These are phyloP conservation scores for Blastobotrys attinorum DNA, from an alignment of 805 yeast genomes.

Conservation along the genomic window DNA sequence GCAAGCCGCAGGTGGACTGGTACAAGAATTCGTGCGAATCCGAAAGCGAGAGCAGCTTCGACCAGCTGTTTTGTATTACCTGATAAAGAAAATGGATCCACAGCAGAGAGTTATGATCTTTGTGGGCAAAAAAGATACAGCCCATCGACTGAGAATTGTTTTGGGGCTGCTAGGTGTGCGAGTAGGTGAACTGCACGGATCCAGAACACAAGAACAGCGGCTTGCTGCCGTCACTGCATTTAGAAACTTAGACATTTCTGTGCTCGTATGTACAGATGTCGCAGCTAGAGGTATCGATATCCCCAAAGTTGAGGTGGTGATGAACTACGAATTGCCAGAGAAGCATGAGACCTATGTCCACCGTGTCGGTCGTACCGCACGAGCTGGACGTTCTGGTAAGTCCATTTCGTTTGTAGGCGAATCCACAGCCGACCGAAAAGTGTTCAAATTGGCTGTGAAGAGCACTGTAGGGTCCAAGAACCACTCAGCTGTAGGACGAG, in stretches of 20 bases:
- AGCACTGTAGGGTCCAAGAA: slow-evolving; percentile 34
- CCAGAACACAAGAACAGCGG: slow-evolving; percentile 87
- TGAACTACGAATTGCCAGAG: slow-evolving; percentile 95
- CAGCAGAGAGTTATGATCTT: slow-evolving; percentile 79
- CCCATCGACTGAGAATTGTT: slow-evolving; percentile 82
- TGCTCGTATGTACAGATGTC: slow-evolving; percentile 90
- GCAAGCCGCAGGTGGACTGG: slow-evolving; percentile 81
- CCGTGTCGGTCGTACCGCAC: slow-evolving; percentile 98
- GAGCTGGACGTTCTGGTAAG: slow-evolving; percentile 96
- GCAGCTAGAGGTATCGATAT: slow-evolving; percentile 99
- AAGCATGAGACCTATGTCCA: slow-evolving; percentile 85
- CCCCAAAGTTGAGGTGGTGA: slow-evolving; percentile 91
- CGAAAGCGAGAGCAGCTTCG: slow-evolving; percentile 79
- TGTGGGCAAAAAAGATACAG: slow-evolving; percentile 84
- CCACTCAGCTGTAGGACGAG: slow-evolving; percentile 58
- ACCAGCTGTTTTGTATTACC: slow-evolving; percentile 70
- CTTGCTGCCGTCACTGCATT: slow-evolving; percentile 73
- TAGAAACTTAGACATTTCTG: slow-evolving; percentile 74
- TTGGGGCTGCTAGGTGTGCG: slow-evolving; percentile 68
- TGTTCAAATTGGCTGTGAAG: slow-evolving; percentile 85
- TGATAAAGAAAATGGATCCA: slow-evolving; percentile 61
- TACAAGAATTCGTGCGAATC: slow-evolving; percentile 91
- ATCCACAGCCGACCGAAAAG: slow-evolving; percentile 71
- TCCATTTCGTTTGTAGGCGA: slow-evolving; percentile 95
- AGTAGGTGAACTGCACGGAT: slow-evolving; percentile 73